phyloP scores from a whole-genome alignment of 169 alveolate genomes.

The Cryptosporidium canis region DNA sequence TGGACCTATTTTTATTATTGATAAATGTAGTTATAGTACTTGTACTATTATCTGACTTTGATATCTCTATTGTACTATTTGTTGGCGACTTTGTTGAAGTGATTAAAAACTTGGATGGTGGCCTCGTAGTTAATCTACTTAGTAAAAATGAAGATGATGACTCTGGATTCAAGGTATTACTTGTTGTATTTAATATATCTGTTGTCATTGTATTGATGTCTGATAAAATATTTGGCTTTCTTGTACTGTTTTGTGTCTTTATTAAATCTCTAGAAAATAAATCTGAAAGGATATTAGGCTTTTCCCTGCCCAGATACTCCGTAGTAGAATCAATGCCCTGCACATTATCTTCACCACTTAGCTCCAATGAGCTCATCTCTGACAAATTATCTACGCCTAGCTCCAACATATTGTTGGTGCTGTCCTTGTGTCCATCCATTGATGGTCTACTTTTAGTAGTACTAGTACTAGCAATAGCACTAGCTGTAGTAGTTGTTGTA shows the following conservation, averaged over 20 bases:
- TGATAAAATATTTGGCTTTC: neutral
- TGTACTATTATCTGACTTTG: neutral
- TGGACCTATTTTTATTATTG: neutral
- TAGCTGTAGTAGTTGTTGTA: neutral
- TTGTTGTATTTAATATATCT: neutral
- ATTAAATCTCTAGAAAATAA: neutral
- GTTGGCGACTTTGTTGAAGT: neutral
- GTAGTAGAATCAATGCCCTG: neutral
- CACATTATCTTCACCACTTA: neutral
- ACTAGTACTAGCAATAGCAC: neutral
- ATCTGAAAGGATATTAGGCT: neutral
- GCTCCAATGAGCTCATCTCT: neutral
- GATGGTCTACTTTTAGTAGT: no score
- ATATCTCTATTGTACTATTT: neutral
- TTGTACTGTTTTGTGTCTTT: neutral
- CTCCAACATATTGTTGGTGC: no score
- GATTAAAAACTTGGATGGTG: neutral
- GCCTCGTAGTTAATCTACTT: neutral
- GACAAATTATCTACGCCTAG: neutral
- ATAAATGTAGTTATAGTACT: slow-evolving; percentile 2
- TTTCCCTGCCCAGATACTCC: neutral
- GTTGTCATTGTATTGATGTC: neutral
- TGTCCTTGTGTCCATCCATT: no score
- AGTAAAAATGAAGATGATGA: neutral
- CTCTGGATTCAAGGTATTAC: neutral